Evolutionary conservation across 2,329 filamentous ascomycete genomes (phyloP).

Genomic region (Onygena corvina): DNA sequence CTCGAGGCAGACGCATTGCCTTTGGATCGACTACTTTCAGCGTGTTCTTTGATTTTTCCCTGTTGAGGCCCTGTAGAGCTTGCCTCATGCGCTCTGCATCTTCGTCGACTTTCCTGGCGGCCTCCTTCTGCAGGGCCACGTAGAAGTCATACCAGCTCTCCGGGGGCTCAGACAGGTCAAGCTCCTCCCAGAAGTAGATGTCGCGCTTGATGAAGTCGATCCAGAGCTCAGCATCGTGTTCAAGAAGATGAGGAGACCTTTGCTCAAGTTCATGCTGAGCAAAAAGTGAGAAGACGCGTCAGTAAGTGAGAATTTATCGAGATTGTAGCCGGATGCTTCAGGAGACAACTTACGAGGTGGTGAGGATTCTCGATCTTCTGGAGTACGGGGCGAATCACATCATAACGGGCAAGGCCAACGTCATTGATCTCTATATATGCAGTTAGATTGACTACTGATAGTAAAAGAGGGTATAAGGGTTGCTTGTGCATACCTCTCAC

Average conservation of each 20-base stretch:
- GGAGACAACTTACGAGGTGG: conserved; percentile 49
- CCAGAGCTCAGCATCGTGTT: conserved; percentile 64
- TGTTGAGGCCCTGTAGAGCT: conserved; percentile 46
- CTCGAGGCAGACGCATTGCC: conserved; percentile 22
- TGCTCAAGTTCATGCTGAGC: conserved; percentile 50
- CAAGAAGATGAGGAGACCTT: conserved; percentile 63
- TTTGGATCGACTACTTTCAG: conserved; percentile 44
- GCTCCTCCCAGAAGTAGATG: conserved; percentile 56
- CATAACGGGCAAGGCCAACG: conserved; percentile 59
- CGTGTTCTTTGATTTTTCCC: conserved; percentile 46
- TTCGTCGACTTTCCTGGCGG: conserved; percentile 44
- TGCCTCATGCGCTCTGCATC: conserved; percentile 49
- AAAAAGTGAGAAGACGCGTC: background rate
- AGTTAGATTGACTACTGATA: background rate
- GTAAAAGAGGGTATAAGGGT: background rate
- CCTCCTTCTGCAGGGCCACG: conserved; percentile 51
- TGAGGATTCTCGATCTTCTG: conserved; percentile 56
- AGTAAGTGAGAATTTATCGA: background rate
- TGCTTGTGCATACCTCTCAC: conserved; percentile 24
- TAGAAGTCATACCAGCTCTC: conserved; percentile 70
- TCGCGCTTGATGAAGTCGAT: conserved; percentile 63
- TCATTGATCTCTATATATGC: conserved; percentile 45
- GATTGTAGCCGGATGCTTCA: conserved; percentile 5
- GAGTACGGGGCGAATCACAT: conserved; percentile 55
- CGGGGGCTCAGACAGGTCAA: conserved; percentile 53